These are phyloP conservation scores for Reticulascus tulasneorum DNA, from an alignment of 2,329 filamentous ascomycete species.

Conservation along the genomic window DNA sequence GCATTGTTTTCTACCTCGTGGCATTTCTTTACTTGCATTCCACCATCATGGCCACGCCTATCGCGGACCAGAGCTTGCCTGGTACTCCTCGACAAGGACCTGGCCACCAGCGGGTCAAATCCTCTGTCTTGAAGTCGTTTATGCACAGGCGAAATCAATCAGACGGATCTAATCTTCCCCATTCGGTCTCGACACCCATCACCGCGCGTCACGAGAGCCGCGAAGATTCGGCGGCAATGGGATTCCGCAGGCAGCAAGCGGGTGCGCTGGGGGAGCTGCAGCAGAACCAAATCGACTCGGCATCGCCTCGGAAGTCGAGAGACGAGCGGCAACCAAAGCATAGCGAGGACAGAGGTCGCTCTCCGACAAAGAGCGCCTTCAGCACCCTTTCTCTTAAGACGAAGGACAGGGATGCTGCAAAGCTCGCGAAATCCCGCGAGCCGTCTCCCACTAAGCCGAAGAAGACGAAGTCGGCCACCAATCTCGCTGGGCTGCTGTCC, in stretches of 20 bases:
- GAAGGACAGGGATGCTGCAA: conserved; percentile 32
- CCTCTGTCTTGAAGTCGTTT: conserved; percentile 46
- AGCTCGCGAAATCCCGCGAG: conserved; percentile 38
- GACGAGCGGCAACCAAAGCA: conserved; percentile 21
- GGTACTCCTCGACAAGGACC: too few relatives aligned
- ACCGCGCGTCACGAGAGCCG: conserved; percentile 14
- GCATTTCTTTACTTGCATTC: too few relatives aligned
- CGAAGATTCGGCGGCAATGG: conserved; percentile 23
- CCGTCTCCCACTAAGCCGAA: conserved; percentile 59
- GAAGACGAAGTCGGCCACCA: conserved; percentile 80
- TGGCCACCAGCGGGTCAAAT: conserved; percentile 40
- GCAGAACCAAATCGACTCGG: conserved; percentile 46
- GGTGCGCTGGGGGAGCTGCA: conserved; percentile 53
- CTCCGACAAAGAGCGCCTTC: conserved; percentile 41
- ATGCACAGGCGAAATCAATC: conserved; percentile 47
- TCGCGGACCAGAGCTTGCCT: too few relatives aligned
- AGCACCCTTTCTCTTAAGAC: conserved; percentile 42
- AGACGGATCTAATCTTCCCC: conserved; percentile 28
- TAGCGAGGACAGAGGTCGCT: conserved; percentile 28
- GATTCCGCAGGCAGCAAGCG: conserved; percentile 33
- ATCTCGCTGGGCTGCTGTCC: conserved; percentile 72
- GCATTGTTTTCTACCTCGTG: too few relatives aligned
- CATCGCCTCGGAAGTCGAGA: conserved; percentile 33
- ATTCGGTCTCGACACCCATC: conserved; percentile 12
- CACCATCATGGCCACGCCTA: too few relatives aligned